These are phyloP conservation scores for Leccinum sublutescens DNA, from an alignment of 768 basidiomycete genomes.

Conservation along the genomic window DNA sequence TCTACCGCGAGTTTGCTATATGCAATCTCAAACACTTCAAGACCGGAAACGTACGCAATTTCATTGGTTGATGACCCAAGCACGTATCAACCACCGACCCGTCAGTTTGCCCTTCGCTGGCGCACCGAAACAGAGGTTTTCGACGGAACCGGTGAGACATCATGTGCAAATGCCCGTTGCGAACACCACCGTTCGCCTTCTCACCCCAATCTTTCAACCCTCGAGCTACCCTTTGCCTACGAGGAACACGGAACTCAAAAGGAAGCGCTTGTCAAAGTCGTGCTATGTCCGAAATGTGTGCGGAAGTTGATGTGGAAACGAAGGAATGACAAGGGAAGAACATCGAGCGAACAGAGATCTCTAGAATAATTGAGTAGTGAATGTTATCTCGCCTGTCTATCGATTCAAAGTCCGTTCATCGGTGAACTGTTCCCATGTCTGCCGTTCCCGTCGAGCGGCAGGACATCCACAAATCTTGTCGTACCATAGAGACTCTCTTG, in stretches of 20 bases:
- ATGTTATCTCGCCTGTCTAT: neutral
- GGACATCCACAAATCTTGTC: constrained; percentile 82
- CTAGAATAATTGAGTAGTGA: too few relatives aligned
- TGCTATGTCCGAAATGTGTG: constrained; percentile 74
- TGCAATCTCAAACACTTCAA: constrained; percentile 97
- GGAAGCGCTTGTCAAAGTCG: constrained; percentile 87
- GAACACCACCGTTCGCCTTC: constrained; percentile 47
- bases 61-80: neutral
- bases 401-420: constrained; percentile 26
- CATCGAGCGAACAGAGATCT: neutral
- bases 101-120: constrained; percentile 89
- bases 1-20: constrained; percentile 90
- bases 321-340: constrained; percentile 52
- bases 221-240: constrained; percentile 91
- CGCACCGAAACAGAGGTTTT: constrained; percentile 90
- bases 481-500: constrained; percentile 66
- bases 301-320: constrained; percentile 88
- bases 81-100: neutral
- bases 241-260: constrained; percentile 73
- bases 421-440: neutral
- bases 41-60: constrained; percentile 68
- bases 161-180: constrained; percentile 90
- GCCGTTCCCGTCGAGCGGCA: constrained; percentile 51
- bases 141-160: constrained; percentile 77
- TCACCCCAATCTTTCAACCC: constrained; percentile 53